A percentile compares a stretch with the other conserved stretches of the same genome.
Evolutionary conservation across 768 basidiomycete genomes (phyloP).

Genomic region (Rhodotorula babjevae): DNA sequence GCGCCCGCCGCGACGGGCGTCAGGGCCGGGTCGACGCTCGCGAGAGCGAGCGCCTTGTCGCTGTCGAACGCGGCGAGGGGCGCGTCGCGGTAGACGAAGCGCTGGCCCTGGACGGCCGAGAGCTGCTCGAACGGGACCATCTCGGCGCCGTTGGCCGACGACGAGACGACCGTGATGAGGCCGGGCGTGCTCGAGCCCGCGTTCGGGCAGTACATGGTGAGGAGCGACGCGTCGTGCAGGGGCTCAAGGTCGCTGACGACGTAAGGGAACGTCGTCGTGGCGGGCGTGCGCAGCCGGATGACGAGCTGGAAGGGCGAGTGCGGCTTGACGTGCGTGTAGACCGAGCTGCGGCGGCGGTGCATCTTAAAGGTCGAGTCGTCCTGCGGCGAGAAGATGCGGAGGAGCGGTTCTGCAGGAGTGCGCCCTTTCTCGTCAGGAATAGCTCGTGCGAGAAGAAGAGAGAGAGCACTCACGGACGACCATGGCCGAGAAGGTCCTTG

Average conservation of each 20-base stretch:
- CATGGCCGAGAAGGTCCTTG: constrained; percentile 1
- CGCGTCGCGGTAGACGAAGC: constrained; percentile 21
- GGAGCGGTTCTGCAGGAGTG: constrained; percentile 9
- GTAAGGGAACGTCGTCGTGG: constrained; percentile 13
- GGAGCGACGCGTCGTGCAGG: constrained; percentile 20
- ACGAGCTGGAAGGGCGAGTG: constrained; percentile 14
- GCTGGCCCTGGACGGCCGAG: not conserved
- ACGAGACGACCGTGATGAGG: constrained; percentile 23
- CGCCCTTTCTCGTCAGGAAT: no score
- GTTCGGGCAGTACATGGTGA: constrained; percentile 27
- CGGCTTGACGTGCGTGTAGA: constrained; percentile 13
- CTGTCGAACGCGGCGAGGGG: not conserved
- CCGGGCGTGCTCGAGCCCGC: not conserved
- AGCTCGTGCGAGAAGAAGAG: no score
- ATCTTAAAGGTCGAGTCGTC: not conserved
- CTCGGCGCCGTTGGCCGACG: constrained; percentile 10
- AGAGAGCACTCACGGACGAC: constrained; percentile 11
- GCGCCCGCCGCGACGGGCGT: constrained; percentile 10
- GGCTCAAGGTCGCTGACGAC: constrained; percentile 20
- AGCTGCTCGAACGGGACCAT: constrained; percentile 15
- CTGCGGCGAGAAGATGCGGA: constrained; percentile 3
- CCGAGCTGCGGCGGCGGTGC: constrained; percentile 19
- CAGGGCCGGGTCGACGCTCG: not conserved
- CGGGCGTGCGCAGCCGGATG: constrained; percentile 10
- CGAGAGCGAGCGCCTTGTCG: not conserved